Evolutionary conservation across 1,284 basidiomycete species (phyloP).

Genomic region (Naganishia cerealis): DNA sequence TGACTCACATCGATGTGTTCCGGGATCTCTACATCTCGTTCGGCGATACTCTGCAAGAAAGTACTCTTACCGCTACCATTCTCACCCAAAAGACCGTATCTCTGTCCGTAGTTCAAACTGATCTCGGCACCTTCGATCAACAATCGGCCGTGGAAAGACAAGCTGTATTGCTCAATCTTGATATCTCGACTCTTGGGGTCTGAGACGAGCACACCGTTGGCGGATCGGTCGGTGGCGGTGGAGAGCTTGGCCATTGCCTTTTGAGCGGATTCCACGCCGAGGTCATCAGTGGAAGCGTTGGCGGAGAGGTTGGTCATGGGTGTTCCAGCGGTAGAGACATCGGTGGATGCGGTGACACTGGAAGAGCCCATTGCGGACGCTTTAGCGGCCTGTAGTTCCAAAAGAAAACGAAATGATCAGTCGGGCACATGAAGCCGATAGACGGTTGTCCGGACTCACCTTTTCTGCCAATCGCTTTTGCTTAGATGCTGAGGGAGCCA

Average conservation of each 20-base stretch:
- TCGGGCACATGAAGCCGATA: too few species aligned
- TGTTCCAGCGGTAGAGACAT: constrained; percentile 62
- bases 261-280: constrained; percentile 50
- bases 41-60: constrained; percentile 66
- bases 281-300: constrained; percentile 66
- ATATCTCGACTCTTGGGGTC: constrained; percentile 91
- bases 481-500: constrained; percentile 56
- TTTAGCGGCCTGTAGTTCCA: constrained; percentile 37
- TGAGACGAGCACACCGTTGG: constrained; percentile 86
- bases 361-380: constrained; percentile 55
- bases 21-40: constrained; percentile 92
- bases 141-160: constrained; percentile 95
- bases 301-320: constrained; percentile 75
- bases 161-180: constrained; percentile 93
- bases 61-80: constrained; percentile 90
- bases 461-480: constrained; percentile 57
- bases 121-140: constrained; percentile 87
- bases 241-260: constrained; percentile 79
- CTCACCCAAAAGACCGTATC: constrained; percentile 89
- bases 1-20: constrained; percentile 75
- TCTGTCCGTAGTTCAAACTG: constrained; percentile 91
- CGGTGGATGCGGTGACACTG: constrained; percentile 56
- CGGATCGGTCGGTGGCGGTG: constrained; percentile 84
- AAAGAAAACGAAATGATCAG: background rate
- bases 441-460: constrained; percentile 15